Base-by-base conservation (phyloP, 192 early-diverging fungal species). In the Coemansia sp. region DNA sequence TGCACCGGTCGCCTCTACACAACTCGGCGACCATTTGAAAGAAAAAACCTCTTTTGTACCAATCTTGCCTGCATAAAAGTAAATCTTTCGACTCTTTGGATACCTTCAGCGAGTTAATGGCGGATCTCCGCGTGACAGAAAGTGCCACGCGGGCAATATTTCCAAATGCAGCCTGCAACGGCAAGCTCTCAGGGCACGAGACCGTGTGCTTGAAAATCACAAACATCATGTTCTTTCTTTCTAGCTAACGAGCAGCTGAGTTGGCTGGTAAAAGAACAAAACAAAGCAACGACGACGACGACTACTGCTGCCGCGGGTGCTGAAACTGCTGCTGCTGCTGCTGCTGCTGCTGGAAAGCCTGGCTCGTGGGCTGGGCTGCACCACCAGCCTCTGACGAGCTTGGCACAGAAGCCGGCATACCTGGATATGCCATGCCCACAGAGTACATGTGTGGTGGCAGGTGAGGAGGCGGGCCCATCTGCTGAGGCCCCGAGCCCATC, bases 401-500 rank as follows among this genome's bases (percentile, higher is more conserved):
- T 2, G 54, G 42, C 26, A 46, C 43, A 7, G 41, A 14, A 3
- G 36, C 37, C 12, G 62, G 41, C 24, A 48, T 32, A 26, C 63
- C 56, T 6, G 55, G 32, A 19, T 60, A 71, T 21, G 52, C 34
- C 39, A 65, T 53, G 42, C 34, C 59, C 3, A 59, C 63, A 10
- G 63, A 53, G 58, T 69, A 65, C 67, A 69, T 68, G 37, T 63
- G 66, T 8, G 42, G 36, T 5, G 67, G 59, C 35, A 59, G 52
- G 29, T 67, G 65, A 26, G 36, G 26, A n/a, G n/a, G n/a, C 40
- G 26, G 54, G 7, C 50, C 60, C n/a, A 55, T 50, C 53, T 32
- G 72, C 19, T 17, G 63, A 11, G 53, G 62, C 6, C 44, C 65
- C 29, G 56, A 37, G 56, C 52, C 34, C 74, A 70, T 62, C 67